Base-by-base conservation (phyloP, 805 yeast genomes). In the Clavispora santaluciae region DNA sequence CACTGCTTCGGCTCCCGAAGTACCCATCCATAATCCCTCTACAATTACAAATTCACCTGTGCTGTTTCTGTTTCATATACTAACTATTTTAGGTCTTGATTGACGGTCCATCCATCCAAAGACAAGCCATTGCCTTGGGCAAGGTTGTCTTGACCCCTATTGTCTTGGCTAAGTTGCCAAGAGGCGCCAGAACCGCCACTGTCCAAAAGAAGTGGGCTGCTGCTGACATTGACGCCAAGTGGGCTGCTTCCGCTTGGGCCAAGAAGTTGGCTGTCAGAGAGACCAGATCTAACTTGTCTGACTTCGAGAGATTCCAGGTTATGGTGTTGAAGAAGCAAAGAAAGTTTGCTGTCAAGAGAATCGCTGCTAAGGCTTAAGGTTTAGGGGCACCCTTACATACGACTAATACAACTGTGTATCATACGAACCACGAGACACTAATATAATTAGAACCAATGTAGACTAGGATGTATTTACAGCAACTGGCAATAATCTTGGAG, bases 261-360 rank as follows among this genome's bases (percentile, higher is more conserved):
- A 86, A 91, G 86, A 90, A 89, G 81, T 84, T 93, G 64, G 96
- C 95, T 69, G 84, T 86, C 75, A 88, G 87, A 75, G 83, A 85
- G 74, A 87, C 83, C 75, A 87, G 99, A 82, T 74, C 95, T 64
- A 77, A 83, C 68, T 85, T 95, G 72, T 69, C 91, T 60, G 99
- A 93, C 76, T 93, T 93, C 65, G 96, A 93, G 81, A 90, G 99
- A 83, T 93, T 93, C 96, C 96, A 91, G 82, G 99, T 91, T 61
- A 70, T 86, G 73, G 95, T 89, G 62, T 82, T 89, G 72, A 93
- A 86, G 86, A 93, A 91, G 83, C 97, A 95, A 81, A 88, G 87
- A 78, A 86, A 89, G 78, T 84, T 73, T 71, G 86, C 89, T 75
- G 91, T 88, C 66, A 87, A 85, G 79, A 90, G 88, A 81, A 95